Evolutionary conservation across 768 basidiomycete genomes (phyloP).

Genomic region (Mrakia hoshinonis): DNA sequence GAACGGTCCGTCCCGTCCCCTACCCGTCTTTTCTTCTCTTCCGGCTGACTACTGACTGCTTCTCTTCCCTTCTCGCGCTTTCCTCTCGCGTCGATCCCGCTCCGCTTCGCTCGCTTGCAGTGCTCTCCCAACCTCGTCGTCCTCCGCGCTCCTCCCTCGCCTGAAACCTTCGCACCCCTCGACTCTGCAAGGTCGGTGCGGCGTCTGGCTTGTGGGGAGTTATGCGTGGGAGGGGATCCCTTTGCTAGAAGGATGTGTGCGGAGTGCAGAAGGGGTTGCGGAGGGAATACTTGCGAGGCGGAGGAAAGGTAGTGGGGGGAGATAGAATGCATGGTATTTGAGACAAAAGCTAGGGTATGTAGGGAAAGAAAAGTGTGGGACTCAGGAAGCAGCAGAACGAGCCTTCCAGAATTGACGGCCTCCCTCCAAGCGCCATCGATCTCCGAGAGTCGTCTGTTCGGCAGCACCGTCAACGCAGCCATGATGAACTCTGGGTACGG

Average conservation of each 20-base stretch:
- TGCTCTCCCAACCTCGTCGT: constrained; percentile 31
- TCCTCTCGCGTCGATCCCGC: background rate
- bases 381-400: too few relatives aligned
- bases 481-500: too few relatives aligned
- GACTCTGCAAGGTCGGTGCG: constrained; percentile 39
- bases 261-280: constrained; percentile 13
- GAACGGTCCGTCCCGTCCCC: constrained; percentile 54
- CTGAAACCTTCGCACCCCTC: background rate
- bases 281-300: background rate
- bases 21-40: background rate
- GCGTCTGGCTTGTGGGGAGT: constrained; percentile 63
- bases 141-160: constrained; percentile 2
- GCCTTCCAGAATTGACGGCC: too few relatives aligned
- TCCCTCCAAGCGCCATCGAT: too few relatives aligned
- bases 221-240: constrained; percentile 67
- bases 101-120: constrained; percentile 14
- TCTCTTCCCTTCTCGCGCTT: background rate
- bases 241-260: constrained; percentile 69
- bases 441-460: too few relatives aligned
- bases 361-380: too few relatives aligned
- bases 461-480: too few relatives aligned
- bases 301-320: too few relatives aligned
- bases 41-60: background rate
- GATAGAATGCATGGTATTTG: too few relatives aligned
- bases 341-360: too few relatives aligned